Base-by-base conservation (phyloP, 805 yeast genomes). In the Candida orba region DNA sequence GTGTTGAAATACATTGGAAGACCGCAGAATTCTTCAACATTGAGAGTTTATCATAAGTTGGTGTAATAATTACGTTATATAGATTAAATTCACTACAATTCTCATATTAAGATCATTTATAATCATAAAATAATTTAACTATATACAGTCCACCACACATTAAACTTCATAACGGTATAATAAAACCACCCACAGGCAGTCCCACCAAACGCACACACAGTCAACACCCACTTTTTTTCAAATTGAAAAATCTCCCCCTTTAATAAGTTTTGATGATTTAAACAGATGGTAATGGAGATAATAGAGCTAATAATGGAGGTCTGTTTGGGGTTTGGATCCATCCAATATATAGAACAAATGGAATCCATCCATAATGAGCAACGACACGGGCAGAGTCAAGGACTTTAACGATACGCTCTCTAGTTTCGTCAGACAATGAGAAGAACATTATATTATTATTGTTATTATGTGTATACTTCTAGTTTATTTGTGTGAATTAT, bases 321-420 rank as follows among this genome's bases (percentile, higher is more conserved):
- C 84, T 86, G 66, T 83, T 84, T 44, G 88, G 73, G 51, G 91
- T 81, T 54, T 86, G 79, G 45, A 76, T 65, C 89, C 89, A 84
- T 39, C 93, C 99, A 56, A 93, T 71, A 73, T 93, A 93, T 61
- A 93, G 72, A 52, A 93, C 82, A 62, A 93, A 84, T 45, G 99
- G 99, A 58, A 93, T 82, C 87, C 95, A 93, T 38, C 98, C 97
- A 67, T 89, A 93, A 68, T 95, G 99, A 46, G 91, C 85, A 58
- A 84, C 75, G 42, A 87, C 84, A 63, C 88, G 86, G 52, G 96
- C 80, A 56, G 87, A 73, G 56, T 85, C 95, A 54, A 89, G 69
- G 51, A 90, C 69, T 65, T 82, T 87, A 63, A 81, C 69, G 65
- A 93, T 77, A 70, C 98, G 88, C 72, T 93, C 99, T 47, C 69